phyloP scores from a whole-genome alignment of 768 basidiomycete genomes.

The Suillus cothurnatus region DNA sequence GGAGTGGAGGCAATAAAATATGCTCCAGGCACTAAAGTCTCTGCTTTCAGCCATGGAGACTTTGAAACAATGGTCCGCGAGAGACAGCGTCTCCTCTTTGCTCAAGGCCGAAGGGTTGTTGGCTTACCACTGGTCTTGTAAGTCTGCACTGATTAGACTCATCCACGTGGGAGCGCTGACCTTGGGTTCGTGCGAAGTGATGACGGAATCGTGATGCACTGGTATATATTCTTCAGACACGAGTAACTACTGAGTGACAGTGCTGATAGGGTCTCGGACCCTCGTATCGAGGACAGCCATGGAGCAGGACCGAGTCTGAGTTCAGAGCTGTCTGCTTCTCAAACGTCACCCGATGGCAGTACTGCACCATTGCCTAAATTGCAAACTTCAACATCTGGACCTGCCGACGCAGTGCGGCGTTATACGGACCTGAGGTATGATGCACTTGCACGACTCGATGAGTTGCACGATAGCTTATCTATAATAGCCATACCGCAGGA shows the following conservation, averaged over 20 bases:
- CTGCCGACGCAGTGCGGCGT: background rate
- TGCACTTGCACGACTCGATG: background rate
- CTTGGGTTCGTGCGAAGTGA: slow-evolving; percentile 17
- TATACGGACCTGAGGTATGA: background rate
- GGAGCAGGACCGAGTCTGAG: background rate
- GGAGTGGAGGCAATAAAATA: slow-evolving; percentile 33
- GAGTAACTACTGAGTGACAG: background rate
- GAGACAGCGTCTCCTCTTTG: slow-evolving; percentile 19
- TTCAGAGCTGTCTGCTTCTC: background rate
- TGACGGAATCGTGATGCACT: slow-evolving; percentile 33
- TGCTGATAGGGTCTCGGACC: background rate
- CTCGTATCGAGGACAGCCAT: background rate
- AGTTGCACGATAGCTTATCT: background rate
- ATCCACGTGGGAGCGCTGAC: slow-evolving; percentile 12
- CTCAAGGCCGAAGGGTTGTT: slow-evolving; percentile 26
- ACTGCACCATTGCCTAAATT: background rate
- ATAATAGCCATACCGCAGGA: background rate
- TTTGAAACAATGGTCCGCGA: slow-evolving; percentile 21
- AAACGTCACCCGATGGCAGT: background rate
- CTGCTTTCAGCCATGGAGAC: slow-evolving; percentile 13
- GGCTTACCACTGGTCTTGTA: slow-evolving; percentile 29
- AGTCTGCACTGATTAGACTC: slow-evolving; percentile 9
- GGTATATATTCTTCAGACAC: slow-evolving; percentile 18
- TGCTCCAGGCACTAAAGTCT: slow-evolving; percentile 13
- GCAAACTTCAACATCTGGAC: background rate